A percentile compares a stretch with the other conserved stretches of the same genome.
phyloP scores from a whole-genome alignment of 2,329 filamentous ascomycete genomes.

The Stylonectria norvegica region DNA sequence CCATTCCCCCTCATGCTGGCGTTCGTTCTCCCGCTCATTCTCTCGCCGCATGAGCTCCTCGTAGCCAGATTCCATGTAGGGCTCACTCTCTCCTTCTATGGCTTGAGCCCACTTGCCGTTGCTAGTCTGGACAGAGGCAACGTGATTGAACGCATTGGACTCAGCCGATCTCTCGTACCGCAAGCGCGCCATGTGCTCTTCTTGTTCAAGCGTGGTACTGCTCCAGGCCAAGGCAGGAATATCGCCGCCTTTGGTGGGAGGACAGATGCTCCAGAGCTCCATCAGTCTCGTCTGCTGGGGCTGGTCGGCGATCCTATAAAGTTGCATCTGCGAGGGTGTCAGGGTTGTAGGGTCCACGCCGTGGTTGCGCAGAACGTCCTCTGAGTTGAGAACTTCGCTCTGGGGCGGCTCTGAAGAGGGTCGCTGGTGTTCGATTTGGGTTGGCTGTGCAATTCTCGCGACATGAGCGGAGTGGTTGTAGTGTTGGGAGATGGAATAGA shows the following conservation, averaged over 20 bases:
- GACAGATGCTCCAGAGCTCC: slow-evolving; percentile 81
- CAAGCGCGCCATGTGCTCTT: slow-evolving; percentile 56
- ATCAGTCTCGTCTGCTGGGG: slow-evolving; percentile 72
- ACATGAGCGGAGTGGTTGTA: slow-evolving; percentile 76
- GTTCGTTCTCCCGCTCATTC: slow-evolving; percentile 52
- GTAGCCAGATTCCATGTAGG: slow-evolving; percentile 83
- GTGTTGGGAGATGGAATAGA: slow-evolving; percentile 75
- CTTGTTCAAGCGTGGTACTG: slow-evolving; percentile 53
- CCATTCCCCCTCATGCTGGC: too few species aligned
- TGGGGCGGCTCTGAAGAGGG: slow-evolving; percentile 51
- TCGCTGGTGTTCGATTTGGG: slow-evolving; percentile 37
- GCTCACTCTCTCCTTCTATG: slow-evolving; percentile 56
- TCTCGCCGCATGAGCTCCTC: slow-evolving; percentile 64
- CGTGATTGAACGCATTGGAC: too few species aligned
- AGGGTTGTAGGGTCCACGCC: slow-evolving; percentile 68
- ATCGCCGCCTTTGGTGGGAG: slow-evolving; percentile 57
- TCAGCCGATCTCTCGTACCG: slow-evolving; percentile 52
- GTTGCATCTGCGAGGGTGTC: slow-evolving; percentile 69
- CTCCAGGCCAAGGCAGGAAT: slow-evolving; percentile 53
- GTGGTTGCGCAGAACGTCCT: slow-evolving; percentile 59
- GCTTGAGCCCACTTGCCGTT: slow-evolving; percentile 51
- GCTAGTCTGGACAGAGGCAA: slow-evolving; percentile 51
- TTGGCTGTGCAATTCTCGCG: slow-evolving; percentile 33
- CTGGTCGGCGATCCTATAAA: slow-evolving; percentile 72
- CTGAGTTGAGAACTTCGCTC: slow-evolving; percentile 48